Conservation (phyloP, 441 rosid species). For the Hura crepitans region DNA sequence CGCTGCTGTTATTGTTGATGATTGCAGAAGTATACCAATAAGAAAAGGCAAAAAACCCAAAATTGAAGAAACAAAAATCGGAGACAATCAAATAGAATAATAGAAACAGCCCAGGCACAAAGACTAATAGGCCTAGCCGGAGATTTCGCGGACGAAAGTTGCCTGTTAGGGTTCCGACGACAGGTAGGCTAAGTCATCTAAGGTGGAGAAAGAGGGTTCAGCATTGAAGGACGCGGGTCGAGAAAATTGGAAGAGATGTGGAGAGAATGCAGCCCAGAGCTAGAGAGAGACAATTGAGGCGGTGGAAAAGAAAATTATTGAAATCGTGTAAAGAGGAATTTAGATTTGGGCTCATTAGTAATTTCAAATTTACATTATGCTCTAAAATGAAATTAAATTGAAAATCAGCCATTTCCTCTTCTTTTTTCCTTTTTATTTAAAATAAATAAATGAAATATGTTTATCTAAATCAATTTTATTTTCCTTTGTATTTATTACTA, state of each 20-base stretch:
- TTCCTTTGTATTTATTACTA: no score
- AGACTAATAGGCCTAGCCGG: conserved; percentile 28
- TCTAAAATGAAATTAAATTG: no score
- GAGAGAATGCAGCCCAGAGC: conserved; percentile 3
- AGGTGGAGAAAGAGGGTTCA: conserved; percentile 10
- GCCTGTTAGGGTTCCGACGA: conserved; percentile 39
- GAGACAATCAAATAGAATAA: conserved; percentile 1
- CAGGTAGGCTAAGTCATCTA: conserved; percentile 26
- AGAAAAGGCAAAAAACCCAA: conserved; percentile 16
- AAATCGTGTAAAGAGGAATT: neutral
- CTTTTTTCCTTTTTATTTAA: no score
- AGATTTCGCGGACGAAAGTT: conserved; percentile 23
- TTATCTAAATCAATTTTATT: no score
- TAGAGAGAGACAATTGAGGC: neutral
- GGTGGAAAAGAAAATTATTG: neutral
- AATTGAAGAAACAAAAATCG: conserved; percentile 4
- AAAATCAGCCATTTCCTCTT: no score
- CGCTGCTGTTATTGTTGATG: neutral
- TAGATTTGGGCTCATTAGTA: neutral
- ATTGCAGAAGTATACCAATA: neutral
- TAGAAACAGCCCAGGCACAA: neutral
- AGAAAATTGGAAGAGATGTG: neutral
- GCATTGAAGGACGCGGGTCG: neutral
- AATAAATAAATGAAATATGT: no score
- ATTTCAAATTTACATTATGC: no score